These are phyloP conservation scores for Colletotrichum tropicale DNA, from an alignment of 2,329 filamentous ascomycete species.

Conservation along the genomic window DNA sequence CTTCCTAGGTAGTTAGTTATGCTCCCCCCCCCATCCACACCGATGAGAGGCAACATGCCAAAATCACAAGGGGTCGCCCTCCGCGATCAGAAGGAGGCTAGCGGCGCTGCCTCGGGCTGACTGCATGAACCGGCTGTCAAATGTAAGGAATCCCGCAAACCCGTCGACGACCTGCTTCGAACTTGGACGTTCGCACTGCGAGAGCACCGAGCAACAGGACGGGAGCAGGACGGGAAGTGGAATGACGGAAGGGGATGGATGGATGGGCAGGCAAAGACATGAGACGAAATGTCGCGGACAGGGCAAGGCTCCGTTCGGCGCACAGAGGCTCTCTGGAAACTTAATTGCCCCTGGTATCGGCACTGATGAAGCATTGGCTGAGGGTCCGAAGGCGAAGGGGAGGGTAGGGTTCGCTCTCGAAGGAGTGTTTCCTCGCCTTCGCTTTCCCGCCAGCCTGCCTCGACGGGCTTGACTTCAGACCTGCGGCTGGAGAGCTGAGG, in stretches of 20 bases:
- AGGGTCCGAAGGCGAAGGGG: background rate
- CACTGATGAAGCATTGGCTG: background rate
- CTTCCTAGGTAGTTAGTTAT: background rate
- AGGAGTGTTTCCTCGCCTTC: background rate
- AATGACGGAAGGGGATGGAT: background rate
- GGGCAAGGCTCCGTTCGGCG: background rate
- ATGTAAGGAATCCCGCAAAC: background rate
- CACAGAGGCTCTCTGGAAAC: slow-evolving; percentile 13
- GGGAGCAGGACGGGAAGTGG: slow-evolving; percentile 8
- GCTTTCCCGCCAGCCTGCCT: background rate
- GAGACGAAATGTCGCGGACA: slow-evolving; percentile 16
- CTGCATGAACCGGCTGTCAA: slow-evolving; percentile 4
- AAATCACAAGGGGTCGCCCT: background rate
- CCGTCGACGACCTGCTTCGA: background rate
- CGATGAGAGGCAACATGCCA: background rate
- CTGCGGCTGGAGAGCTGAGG: background rate
- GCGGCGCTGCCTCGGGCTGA: background rate
- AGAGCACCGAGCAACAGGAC: background rate
- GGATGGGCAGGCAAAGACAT: background rate
- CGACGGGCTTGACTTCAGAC: background rate
- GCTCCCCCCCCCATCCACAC: background rate
- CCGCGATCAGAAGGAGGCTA: background rate
- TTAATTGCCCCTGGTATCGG: slow-evolving; percentile 1
- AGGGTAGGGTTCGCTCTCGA: background rate
- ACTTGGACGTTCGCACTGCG: background rate